Conservation (phyloP, 805 yeast species). For the Gaillardinia entomophila region DNA sequence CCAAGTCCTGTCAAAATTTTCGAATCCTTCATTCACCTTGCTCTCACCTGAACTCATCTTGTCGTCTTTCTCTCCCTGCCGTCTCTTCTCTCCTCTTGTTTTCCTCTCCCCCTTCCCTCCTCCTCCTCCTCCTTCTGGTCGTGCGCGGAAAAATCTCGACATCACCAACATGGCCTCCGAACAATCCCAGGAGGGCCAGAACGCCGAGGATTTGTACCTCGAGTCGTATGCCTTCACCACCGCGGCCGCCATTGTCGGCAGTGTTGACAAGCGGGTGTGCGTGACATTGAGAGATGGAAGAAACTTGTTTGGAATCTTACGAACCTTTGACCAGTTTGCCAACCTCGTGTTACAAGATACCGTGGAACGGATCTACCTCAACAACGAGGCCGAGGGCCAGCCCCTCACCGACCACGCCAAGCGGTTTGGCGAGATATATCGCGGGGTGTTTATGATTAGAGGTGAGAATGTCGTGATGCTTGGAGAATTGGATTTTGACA, state of each 20-base stretch:
- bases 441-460: conserved; percentile 83
- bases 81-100: background rate
- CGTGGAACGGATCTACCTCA: conserved; percentile 72
- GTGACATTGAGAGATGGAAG: conserved; percentile 76
- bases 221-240: conserved; percentile 83
- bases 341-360: conserved; percentile 91
- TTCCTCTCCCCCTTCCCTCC: background rate
- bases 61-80: background rate
- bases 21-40: too few relatives aligned
- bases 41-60: too few relatives aligned
- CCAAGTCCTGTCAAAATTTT: too few relatives aligned
- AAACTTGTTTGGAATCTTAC: conserved; percentile 76
- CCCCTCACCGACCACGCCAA: conserved; percentile 14
- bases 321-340: conserved; percentile 95
- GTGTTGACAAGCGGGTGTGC: conserved; percentile 52
- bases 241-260: conserved; percentile 85
- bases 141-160: background rate
- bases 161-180: background rate
- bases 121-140: background rate
- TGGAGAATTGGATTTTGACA: conserved; percentile 89
- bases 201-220: conserved; percentile 54
- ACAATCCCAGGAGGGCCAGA: conserved; percentile 15
- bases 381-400: conserved; percentile 25
- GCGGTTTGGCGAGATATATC: conserved; percentile 66
- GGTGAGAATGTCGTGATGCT: conserved; percentile 94